Evolutionary conservation across 23 red algal species (phyloP), one percentile per base, ranked within the genome.

Genomic region (Gracilaria domingensis): DNA sequence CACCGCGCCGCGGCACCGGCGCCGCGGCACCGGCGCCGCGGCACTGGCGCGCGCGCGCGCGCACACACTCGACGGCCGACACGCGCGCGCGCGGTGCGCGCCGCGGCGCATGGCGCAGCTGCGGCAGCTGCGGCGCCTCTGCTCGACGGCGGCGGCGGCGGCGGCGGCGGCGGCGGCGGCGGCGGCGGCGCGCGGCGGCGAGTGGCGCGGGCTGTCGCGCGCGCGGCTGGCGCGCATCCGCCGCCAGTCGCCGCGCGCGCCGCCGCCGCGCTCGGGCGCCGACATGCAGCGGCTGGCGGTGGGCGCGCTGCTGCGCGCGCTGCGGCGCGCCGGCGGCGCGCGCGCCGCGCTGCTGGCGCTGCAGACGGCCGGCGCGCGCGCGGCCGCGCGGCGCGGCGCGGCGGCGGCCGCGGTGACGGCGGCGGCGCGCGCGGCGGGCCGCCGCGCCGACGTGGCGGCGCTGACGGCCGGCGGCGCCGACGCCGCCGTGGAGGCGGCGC

Each of bases 401-500:
- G 26, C 24, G 14, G 26, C 35, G 4, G 21, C 8, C 23, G 59
- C 20, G 56, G 28, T 83, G 20, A 16, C 17, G 51, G 80, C 59
- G 20, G 53, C 66, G 9, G 57, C 66, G 55, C 28, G 32, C 61
- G 80, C 80, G 28, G 80, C 80, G 30, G 80, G 24, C 79, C 24
- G 8, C 29, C 2, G 38, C 14, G 48, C 80, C 16, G 28, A 9
- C 57, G 30, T 66, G 25, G 37, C 57, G n/a, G 14, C 61, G 80
- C 80, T 83, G 24, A 66, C 80, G 12, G 80, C 80, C 30, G 39
- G 28, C 28, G 80, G 51, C 55, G 57, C 80, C 80, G 80, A 83
- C 39, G 57, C 38, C 28, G 80, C 80, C 1, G 80, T 83, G 29
- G 80, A 83, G 56, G 14, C 56, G 9, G 14, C 61, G 20, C 38